Conservation (phyloP, 2,329 filamentous ascomycete genomes). For the Lithohypha guttulata region DNA sequence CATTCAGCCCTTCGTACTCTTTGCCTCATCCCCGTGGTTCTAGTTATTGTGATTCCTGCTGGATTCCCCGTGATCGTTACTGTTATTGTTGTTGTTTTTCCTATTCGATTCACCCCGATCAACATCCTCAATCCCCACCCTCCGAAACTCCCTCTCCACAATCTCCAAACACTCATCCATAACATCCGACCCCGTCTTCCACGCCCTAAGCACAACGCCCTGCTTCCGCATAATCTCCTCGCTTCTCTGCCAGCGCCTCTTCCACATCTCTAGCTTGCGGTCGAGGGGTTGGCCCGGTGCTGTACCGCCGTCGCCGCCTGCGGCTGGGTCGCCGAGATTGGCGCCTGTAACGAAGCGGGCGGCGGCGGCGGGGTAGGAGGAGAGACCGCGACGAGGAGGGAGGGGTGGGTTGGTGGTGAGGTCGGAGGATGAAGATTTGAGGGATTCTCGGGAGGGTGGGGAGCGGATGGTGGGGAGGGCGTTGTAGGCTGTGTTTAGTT, state of each 20-base stretch:
- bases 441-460: constrained; percentile 13
- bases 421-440: constrained; percentile 21
- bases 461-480: constrained; percentile 21
- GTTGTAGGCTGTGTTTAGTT: constrained; percentile 19
- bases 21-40: no score
- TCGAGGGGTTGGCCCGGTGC: constrained; percentile 24
- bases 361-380: constrained; percentile 24
- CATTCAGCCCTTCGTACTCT: no score
- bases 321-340: constrained; percentile 14
- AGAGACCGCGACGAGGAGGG: constrained; percentile 21
- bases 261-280: constrained; percentile 41
- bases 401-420: constrained; percentile 24
- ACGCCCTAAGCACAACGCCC: constrained; percentile 35
- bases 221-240: constrained; percentile 32
- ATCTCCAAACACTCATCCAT: constrained; percentile 35
- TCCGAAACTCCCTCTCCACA: constrained; percentile 31
- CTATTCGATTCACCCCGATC: no score
- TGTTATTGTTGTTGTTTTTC: no score
- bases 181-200: constrained; percentile 37
- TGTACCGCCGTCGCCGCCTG: constrained; percentile 15
- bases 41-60: no score
- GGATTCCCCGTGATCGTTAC: no score
- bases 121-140: no score
- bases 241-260: constrained; percentile 37
- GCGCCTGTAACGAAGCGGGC: constrained; percentile 24